Base-by-base conservation (phyloP, 495 filamentous ascomycete genomes). In the Polyplosphaeria fusca region DNA sequence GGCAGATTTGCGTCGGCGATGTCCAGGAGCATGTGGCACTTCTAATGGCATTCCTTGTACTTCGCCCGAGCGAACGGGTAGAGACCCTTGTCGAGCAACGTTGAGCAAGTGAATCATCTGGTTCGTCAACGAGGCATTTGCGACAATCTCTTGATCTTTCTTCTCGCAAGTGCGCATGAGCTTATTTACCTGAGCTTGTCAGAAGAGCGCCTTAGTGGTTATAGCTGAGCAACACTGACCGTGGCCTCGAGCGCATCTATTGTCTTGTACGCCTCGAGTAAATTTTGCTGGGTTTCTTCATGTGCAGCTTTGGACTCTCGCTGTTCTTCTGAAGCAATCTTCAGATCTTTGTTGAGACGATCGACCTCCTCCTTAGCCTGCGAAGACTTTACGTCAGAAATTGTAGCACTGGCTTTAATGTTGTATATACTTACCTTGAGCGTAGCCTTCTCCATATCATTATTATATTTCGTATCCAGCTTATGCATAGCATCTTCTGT, bases 71-170 rank as follows among this genome's bases (percentile, higher is more conserved):
- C 28, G 37, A 5, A 45, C 35, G 11, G 27, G 45, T 16, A 30
- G n/a, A 20, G 39, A 14, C 35, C 26, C 44, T 23, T 52, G 42
- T 14, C 39, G 5, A 27, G 51, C 5, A 20, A 52, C 7, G 7
- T 43, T 38, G 42, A 63, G 47, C 4, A 25, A 57, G 3, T 38
- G 35, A 3, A 53, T 19, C 5, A 58, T 39, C 18, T 39, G 32
- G 9, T 45, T 49, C 25, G 45, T 43, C 23, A 49, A 23, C 5
- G 48, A 42, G 55, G 64, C 64, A 0, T 75, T 39, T n/a, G 68
- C 67, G 20, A 76, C 67, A 12, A 77, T 68, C 44, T 77, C 72
- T 57, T 72, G 60, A 37, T 66, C 60, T 26, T 65, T 65, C 30
- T 58, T 41, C 4, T 52, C 30, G 24, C 61, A 49, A 3, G 27